A percentile compares a stretch with the other conserved stretches of the same genome.
Conservation (phyloP, 75 land plant species). For the Picea sitchensis region DNA sequence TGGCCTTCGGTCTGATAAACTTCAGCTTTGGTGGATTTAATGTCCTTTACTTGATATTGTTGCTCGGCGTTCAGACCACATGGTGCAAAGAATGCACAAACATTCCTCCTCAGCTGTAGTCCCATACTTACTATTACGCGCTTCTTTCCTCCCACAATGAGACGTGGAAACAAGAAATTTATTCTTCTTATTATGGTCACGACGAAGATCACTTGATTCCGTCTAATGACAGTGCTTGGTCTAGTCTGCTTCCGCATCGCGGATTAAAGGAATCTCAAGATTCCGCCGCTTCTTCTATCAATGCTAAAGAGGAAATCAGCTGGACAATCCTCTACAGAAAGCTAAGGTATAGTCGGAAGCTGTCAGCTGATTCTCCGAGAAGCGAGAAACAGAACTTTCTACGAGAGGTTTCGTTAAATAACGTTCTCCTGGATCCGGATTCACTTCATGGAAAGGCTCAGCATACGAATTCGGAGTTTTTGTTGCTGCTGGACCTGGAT, state of each 20-base stretch:
- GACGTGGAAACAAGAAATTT: conserved; percentile 30
- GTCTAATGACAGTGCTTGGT: conserved; percentile 34
- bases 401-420: conserved; percentile 69
- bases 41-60: too few species aligned
- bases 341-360: not conserved
- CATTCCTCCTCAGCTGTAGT: conserved; percentile 37
- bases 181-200: conserved; percentile 10
- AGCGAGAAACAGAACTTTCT: conserved; percentile 18
- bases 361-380: not conserved
- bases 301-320: not conserved
- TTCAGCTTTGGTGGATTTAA: too few species aligned
- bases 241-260: conserved; percentile 16
- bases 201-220: conserved; percentile 29
- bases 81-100: conserved; percentile 66
- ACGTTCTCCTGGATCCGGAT: conserved; percentile 52
- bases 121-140: conserved; percentile 53
- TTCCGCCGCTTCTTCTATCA: not conserved
- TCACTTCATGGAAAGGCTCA: conserved; percentile 70
- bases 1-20: too few species aligned
- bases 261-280: not conserved
- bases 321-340: not conserved
- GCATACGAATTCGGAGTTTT: conserved; percentile 76
- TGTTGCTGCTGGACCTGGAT: conserved; percentile 81
- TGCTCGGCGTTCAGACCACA: too few species aligned
- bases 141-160: conserved; percentile 26